phyloP scores from a whole-genome alignment of 2,329 filamentous ascomycete genomes.

The Cryphonectria carpinicola region DNA sequence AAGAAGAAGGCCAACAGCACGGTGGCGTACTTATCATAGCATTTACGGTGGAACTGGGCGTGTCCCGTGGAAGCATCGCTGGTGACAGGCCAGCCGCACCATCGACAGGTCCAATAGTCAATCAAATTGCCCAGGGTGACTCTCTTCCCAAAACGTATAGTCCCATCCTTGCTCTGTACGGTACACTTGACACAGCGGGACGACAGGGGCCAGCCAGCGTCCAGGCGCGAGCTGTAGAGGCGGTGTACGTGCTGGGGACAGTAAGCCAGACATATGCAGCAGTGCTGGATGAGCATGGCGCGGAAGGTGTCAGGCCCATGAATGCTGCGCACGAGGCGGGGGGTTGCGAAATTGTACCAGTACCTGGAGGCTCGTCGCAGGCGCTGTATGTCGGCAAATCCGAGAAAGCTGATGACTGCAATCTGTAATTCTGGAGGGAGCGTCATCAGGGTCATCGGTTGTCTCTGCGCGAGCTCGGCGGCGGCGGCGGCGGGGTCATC shows the following conservation, averaged over 20 bases:
- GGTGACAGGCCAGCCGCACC: slow-evolving; percentile 48
- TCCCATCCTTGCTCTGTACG: slow-evolving; percentile 39
- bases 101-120: slow-evolving; percentile 47
- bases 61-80: slow-evolving; percentile 38
- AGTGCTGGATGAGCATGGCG: slow-evolving; percentile 38
- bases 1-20: slow-evolving; percentile 44
- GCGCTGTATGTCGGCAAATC: slow-evolving; percentile 48
- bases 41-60: slow-evolving; percentile 46
- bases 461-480: neutral
- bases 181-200: slow-evolving; percentile 47
- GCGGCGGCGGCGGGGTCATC: neutral
- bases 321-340: slow-evolving; percentile 41
- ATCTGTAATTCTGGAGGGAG: slow-evolving; percentile 49
- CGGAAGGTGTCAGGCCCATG: slow-evolving; percentile 39
- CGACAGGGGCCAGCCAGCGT: slow-evolving; percentile 43
- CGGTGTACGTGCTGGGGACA: slow-evolving; percentile 35
- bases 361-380: slow-evolving; percentile 46
- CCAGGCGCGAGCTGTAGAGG: slow-evolving; percentile 38
- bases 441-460: slow-evolving; percentile 36
- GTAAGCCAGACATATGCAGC: slow-evolving; percentile 44
- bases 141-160: slow-evolving; percentile 42
- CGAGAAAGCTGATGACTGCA: slow-evolving; percentile 44
- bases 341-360: slow-evolving; percentile 42
- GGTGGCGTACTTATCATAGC: slow-evolving; percentile 44
- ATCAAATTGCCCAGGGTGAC: slow-evolving; percentile 43